Conservation (phyloP, 345 rosid genomes). For the Reutealis trisperma region DNA sequence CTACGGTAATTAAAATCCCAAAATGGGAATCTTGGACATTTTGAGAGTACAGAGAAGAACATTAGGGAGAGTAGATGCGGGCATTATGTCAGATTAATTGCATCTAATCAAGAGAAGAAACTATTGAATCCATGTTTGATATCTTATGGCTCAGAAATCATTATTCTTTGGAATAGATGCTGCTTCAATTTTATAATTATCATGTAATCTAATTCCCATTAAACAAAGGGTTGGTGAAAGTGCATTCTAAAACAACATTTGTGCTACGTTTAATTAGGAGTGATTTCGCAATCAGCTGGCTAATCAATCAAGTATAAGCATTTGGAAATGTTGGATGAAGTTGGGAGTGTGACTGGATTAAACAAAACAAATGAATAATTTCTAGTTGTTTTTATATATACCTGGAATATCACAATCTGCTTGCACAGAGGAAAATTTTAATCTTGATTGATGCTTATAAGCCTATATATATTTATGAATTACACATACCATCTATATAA, state of each 20-base stretch:
- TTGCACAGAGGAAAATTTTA: no score
- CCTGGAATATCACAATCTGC: no score
- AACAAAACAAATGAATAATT: neutral
- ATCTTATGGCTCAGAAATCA: neutral
- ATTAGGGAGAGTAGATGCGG: no score
- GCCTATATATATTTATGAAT: no score
- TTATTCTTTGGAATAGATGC: slow-evolving; percentile 33
- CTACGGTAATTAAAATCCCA: neutral
- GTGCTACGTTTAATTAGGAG: no score
- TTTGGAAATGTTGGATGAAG: slow-evolving; percentile 8
- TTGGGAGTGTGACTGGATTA: neutral
- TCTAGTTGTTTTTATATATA: no score
- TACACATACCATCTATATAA: no score
- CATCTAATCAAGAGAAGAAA: slow-evolving; percentile 8
- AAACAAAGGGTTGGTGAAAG: neutral
- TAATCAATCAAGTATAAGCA: neutral
- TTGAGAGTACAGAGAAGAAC: neutral
- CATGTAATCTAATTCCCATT: slow-evolving; percentile 6
- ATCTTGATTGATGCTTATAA: no score
- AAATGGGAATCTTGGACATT: slow-evolving; percentile 14
- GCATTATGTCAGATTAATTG: neutral
- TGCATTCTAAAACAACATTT: neutral
- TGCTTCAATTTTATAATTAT: neutral
- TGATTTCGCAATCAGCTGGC: no score
- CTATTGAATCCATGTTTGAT: neutral